Conservation (phyloP, 2,329 filamentous ascomycete species). For the Thielaviopsis musarum region DNA sequence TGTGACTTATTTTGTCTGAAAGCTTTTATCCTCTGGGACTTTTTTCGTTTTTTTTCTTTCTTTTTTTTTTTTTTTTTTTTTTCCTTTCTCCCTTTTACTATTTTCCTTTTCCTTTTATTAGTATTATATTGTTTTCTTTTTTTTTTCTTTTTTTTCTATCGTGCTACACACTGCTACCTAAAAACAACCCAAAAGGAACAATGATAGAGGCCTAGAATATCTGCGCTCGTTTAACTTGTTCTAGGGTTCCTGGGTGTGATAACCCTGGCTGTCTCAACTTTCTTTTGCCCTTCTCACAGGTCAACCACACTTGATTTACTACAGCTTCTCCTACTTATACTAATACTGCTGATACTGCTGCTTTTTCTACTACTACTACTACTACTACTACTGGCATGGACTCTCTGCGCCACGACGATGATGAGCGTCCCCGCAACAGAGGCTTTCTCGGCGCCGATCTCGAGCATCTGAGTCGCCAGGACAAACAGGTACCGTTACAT, state of each 20-base stretch:
- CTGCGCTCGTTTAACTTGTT: too few species aligned
- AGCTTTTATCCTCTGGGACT: too few species aligned
- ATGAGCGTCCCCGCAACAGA: constrained; percentile 22
- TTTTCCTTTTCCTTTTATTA: not conserved
- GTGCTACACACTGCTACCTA: too few species aligned
- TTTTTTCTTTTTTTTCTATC: not conserved
- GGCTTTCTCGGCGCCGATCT: constrained; percentile 34
- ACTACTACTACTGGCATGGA: not conserved
- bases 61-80: not conserved
- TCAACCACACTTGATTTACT: too few species aligned
- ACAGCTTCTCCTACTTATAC: not conserved
- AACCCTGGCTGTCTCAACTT: too few species aligned
- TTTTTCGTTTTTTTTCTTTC: not conserved
- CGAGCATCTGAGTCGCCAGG: constrained; percentile 31
- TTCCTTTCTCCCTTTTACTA: not conserved
- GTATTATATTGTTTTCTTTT: not conserved
- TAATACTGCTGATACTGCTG: not conserved
- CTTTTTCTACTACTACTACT: not conserved
- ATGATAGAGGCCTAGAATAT: too few species aligned
- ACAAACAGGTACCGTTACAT: constrained; percentile 25
- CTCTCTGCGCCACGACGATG: not conserved
- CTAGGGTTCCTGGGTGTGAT: too few species aligned
- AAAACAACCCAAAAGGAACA: too few species aligned
- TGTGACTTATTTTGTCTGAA: too few species aligned
- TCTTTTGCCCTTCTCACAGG: too few species aligned